phyloP scores from a whole-genome alignment of 495 filamentous ascomycete species.

The Aspergillus ostianus region DNA sequence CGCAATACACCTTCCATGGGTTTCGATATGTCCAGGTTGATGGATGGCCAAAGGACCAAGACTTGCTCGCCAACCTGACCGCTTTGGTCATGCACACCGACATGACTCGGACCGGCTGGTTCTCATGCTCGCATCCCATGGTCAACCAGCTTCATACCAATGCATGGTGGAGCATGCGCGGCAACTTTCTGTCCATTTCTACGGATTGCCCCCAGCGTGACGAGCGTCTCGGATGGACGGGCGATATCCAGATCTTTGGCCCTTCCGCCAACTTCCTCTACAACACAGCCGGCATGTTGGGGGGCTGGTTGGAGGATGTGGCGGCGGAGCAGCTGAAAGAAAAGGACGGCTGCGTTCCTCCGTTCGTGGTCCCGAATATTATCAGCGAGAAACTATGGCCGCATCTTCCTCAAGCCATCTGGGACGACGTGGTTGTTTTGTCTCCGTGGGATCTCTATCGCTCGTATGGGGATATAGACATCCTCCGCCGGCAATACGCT shows the following conservation, averaged over 20 bases:
- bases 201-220: constrained; percentile 58
- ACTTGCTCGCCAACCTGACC: constrained; percentile 29
- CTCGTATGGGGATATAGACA: constrained; percentile 40
- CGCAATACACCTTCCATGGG: constrained; percentile 55
- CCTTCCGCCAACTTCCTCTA: constrained; percentile 53
- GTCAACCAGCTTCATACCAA: constrained; percentile 53
- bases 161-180: constrained; percentile 52
- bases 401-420: constrained; percentile 37
- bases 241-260: constrained; percentile 52
- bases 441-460: constrained; percentile 46
- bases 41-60: constrained; percentile 26
- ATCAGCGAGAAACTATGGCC: constrained; percentile 27
- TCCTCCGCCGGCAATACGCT: constrained; percentile 40
- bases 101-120: constrained; percentile 45
- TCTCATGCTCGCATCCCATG: constrained; percentile 44
- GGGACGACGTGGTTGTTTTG: constrained; percentile 50
- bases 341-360: constrained; percentile 23
- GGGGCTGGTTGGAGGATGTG: constrained; percentile 48
- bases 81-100: constrained; percentile 53
- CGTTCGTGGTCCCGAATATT: constrained; percentile 44
- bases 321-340: constrained; percentile 36
- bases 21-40: constrained; percentile 55
- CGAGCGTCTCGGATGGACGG: constrained; percentile 58
- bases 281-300: constrained; percentile 47
- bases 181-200: constrained; percentile 54